Conservation (phyloP, 1,284 basidiomycete species). For the Pseudozyma sp. region DNA sequence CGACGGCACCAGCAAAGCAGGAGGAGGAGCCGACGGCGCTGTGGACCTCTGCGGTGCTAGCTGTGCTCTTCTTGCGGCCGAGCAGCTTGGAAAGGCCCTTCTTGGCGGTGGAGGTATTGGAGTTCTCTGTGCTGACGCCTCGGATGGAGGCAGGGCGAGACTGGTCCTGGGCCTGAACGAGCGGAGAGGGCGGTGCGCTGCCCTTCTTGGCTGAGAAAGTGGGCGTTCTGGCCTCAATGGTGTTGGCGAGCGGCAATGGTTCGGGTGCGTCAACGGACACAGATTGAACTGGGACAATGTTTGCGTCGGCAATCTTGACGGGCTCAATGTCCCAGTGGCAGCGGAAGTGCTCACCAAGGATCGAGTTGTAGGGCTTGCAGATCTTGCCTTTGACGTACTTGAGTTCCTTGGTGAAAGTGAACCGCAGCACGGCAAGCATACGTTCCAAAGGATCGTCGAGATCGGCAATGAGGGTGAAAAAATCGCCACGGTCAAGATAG, state of each 20-base stretch:
- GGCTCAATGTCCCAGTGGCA: conserved; percentile 66
- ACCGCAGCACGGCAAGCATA: conserved; percentile 89
- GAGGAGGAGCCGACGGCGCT: conserved; percentile 12
- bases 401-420: conserved; percentile 89
- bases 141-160: conserved; percentile 41
- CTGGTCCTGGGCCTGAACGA: conserved; percentile 38
- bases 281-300: conserved; percentile 50
- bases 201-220: conserved; percentile 32
- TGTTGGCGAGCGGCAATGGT: conserved; percentile 29
- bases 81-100: conserved; percentile 51
- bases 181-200: conserved; percentile 38
- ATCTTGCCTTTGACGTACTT: conserved; percentile 88
- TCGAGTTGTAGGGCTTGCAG: conserved; percentile 84
- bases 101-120: conserved; percentile 27
- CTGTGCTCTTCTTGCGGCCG: conserved; percentile 43
- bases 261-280: conserved; percentile 33
- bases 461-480: conserved; percentile 86
- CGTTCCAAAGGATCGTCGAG: conserved; percentile 88
- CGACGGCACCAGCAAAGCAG: conserved; percentile 8
- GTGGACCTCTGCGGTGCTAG: conserved; percentile 21
- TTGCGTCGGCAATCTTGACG: conserved; percentile 41
- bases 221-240: conserved; percentile 25
- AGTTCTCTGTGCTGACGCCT: conserved; percentile 29
- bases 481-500: conserved; percentile 90
- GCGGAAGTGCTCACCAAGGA: conserved; percentile 65